A percentile compares a stretch with the other conserved stretches of the same genome.
Evolutionary conservation across 2,329 filamentous ascomycete species (phyloP).

Genomic region (Neopestalotiopsis sp.): DNA sequence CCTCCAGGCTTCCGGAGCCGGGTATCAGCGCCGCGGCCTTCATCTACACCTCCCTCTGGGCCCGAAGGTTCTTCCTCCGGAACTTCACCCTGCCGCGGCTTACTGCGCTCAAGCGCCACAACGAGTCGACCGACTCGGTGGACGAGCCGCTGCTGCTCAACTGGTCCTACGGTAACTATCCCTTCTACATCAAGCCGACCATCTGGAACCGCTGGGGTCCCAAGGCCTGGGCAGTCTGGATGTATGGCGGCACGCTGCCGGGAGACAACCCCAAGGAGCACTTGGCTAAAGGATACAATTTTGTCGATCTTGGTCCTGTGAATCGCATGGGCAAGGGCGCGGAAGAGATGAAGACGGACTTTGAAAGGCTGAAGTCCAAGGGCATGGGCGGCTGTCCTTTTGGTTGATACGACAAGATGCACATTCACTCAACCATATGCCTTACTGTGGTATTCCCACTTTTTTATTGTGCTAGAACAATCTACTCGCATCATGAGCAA

Average conservation of each 20-base stretch:
- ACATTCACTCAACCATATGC: no score
- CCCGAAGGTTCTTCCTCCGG: constrained; percentile 61
- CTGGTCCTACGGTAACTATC: constrained; percentile 63
- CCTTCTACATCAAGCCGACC: constrained; percentile 68
- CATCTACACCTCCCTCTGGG: constrained; percentile 52
- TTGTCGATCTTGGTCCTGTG: constrained; percentile 67
- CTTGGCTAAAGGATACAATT: constrained; percentile 56
- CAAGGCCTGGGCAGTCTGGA: constrained; percentile 52
- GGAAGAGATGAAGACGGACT: constrained; percentile 50
- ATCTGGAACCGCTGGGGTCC: constrained; percentile 69
- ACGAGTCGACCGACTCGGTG: constrained; percentile 52
- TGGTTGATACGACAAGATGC: background rate
- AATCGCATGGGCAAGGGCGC: constrained; percentile 57
- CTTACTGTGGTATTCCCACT: no score
- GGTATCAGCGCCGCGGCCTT: constrained; percentile 41
- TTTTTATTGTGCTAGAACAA: no score
- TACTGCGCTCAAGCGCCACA: constrained; percentile 44
- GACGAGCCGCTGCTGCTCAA: constrained; percentile 56
- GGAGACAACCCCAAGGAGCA: constrained; percentile 46
- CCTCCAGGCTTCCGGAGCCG: constrained; percentile 49
- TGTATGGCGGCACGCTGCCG: constrained; percentile 51
- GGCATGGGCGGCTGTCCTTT: constrained; percentile 38
- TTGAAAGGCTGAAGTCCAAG: constrained; percentile 41
- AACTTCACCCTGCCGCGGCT: constrained; percentile 66
- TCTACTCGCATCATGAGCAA: no score